Evolutionary conservation across 2,329 filamentous ascomycete genomes (phyloP).

Genomic region (Bimuria novae-zelandiae): DNA sequence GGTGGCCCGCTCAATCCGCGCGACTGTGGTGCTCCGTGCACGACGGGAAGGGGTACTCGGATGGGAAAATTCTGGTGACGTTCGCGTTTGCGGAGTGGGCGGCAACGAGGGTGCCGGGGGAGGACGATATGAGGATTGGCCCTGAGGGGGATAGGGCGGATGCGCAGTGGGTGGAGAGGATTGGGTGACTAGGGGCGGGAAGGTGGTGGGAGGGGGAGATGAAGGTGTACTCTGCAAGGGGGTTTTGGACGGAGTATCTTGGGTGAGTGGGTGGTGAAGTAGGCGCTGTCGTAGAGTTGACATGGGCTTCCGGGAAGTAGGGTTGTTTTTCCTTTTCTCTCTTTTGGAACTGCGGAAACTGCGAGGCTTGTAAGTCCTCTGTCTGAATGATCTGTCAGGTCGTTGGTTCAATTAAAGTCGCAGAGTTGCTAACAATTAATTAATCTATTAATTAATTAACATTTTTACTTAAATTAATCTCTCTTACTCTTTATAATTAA

Average conservation of each 20-base stretch:
- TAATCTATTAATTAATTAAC: too few species aligned
- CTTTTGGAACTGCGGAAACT: too few species aligned
- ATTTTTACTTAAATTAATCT: too few species aligned
- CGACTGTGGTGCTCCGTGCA: constrained; percentile 4
- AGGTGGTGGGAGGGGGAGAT: neutral
- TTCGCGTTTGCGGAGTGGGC: constrained; percentile 6
- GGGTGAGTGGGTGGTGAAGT: neutral
- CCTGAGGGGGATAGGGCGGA: constrained; percentile 1
- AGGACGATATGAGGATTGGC: neutral
- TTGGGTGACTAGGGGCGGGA: constrained; percentile 1
- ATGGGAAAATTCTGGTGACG: constrained; percentile 5
- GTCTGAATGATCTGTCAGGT: too few species aligned
- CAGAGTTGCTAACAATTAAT: too few species aligned
- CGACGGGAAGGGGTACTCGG: neutral
- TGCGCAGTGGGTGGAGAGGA: constrained; percentile 5
- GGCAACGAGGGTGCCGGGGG: neutral
- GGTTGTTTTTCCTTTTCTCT: too few species aligned
- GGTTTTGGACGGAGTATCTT: constrained; percentile 1
- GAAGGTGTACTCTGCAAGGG: neutral
- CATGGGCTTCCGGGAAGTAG: too few species aligned
- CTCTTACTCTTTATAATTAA: too few species aligned
- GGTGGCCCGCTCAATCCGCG: constrained; percentile 11
- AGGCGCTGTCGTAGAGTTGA: too few species aligned
- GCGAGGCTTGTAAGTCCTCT: too few species aligned
- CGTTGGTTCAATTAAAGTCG: too few species aligned